These are phyloP conservation scores for Pinus albicaulis DNA, from an alignment of 75 land plant species.

Conservation along the genomic window DNA sequence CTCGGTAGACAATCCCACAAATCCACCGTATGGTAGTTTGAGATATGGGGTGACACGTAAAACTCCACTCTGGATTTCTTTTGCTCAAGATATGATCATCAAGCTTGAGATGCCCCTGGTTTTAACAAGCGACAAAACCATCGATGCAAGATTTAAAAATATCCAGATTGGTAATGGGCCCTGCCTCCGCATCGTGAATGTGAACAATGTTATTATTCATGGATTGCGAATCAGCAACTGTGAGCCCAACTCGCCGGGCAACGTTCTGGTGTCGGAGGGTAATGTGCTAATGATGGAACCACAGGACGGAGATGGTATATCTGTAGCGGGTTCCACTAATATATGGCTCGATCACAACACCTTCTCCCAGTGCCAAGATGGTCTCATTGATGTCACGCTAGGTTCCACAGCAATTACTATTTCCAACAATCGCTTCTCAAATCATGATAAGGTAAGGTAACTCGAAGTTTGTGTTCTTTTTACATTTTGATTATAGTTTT, in stretches of 20 bases:
- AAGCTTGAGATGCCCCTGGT: too few relatives aligned
- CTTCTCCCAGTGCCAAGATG: constrained; percentile 37
- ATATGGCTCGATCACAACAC: constrained; percentile 78
- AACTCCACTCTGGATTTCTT: constrained; percentile 22
- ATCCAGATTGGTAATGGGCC: too few relatives aligned
- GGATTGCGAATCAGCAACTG: constrained; percentile 27
- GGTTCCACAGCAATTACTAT: constrained; percentile 61
- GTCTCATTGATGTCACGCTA: constrained; percentile 51
- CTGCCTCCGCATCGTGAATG: neutral
- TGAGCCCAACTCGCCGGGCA: constrained; percentile 10
- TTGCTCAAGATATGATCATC: too few relatives aligned
- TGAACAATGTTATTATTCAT: constrained; percentile 6
- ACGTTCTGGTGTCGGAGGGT: neutral
- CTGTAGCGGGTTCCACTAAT: constrained; percentile 29
- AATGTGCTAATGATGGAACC: neutral
- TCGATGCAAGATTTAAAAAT: too few relatives aligned
- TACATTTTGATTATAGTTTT: too few relatives aligned
- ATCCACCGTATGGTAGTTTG: constrained; percentile 24
- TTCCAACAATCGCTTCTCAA: constrained; percentile 60
- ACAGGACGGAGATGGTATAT: constrained; percentile 67
- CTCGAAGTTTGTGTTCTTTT: neutral
- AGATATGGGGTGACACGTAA: constrained; percentile 27
- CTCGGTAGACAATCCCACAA: constrained; percentile 11
- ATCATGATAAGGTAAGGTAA: constrained; percentile 72
- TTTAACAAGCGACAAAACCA: too few relatives aligned